These are phyloP conservation scores for Neoarthrinium moseri DNA, from an alignment of 2,329 filamentous ascomycete species.

Conservation along the genomic window DNA sequence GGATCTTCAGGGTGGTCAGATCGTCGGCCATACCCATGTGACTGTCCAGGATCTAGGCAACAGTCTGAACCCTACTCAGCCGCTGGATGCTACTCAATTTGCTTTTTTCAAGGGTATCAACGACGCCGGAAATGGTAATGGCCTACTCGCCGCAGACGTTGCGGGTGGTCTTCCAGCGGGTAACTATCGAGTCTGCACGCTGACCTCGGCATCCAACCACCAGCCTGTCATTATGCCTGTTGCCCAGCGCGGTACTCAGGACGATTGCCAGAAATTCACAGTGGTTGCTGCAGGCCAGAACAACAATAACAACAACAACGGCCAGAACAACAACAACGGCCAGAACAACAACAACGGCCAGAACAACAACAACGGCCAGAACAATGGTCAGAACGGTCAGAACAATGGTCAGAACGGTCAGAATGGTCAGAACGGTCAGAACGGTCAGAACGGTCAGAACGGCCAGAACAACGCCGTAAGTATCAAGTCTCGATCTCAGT, in stretches of 20 bases:
- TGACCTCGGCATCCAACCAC: conserved; percentile 61
- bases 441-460: too few relatives aligned
- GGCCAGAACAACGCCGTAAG: too few relatives aligned
- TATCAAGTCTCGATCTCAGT: too few relatives aligned
- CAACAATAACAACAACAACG: conserved; percentile 12
- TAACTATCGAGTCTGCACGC: conserved; percentile 64
- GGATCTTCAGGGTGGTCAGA: conserved; percentile 45
- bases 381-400: conserved; percentile 16
- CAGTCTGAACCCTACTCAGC: conserved; percentile 44
- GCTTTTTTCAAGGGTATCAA: conserved; percentile 68
- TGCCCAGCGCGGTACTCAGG: conserved; percentile 64
- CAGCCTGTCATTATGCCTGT: conserved; percentile 66
- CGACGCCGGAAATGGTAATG: conserved; percentile 55
- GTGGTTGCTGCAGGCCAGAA: conserved; percentile 10
- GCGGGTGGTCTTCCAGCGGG: conserved; percentile 57
- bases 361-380: conserved; percentile 14
- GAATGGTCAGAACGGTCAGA: too few relatives aligned
- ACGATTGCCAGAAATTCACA: conserved; percentile 51
- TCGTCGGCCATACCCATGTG: conserved; percentile 60
- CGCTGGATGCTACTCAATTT: conserved; percentile 52
- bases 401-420: conserved; percentile 14
- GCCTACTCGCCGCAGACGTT: conserved; percentile 51
- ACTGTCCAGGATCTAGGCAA: conserved; percentile 56
- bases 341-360: conserved; percentile 16
- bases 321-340: conserved; percentile 20